Evolutionary conservation across 2,329 filamentous ascomycete genomes (phyloP).

Genomic region (Thielaviopsis euricoi): DNA sequence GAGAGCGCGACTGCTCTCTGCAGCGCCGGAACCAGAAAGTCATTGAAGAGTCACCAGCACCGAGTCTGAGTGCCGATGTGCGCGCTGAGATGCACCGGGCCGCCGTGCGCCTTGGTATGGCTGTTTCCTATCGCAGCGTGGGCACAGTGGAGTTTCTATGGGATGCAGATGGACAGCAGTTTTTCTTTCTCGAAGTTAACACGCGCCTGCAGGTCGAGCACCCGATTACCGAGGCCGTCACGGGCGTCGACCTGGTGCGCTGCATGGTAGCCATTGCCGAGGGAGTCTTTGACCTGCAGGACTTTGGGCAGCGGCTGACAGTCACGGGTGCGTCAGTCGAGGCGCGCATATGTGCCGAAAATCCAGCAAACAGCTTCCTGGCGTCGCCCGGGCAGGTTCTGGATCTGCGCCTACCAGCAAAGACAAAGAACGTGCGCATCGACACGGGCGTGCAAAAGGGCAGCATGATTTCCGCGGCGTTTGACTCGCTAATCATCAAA

Average conservation of each 20-base stretch:
- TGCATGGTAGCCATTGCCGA: slow-evolving; percentile 20
- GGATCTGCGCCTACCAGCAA: slow-evolving; percentile 42
- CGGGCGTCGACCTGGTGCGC: slow-evolving; percentile 23
- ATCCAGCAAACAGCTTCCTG: slow-evolving; percentile 46
- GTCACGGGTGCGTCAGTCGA: slow-evolving; percentile 54
- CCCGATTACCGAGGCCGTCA: slow-evolving; percentile 24
- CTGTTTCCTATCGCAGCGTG: slow-evolving; percentile 21
- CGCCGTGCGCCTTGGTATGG: slow-evolving; percentile 18
- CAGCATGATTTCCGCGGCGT: slow-evolving; percentile 55
- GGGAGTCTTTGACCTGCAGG: slow-evolving; percentile 25
- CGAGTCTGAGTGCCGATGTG: slow-evolving; percentile 16
- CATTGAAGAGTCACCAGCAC: slow-evolving; percentile 25
- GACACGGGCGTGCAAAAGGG: slow-evolving; percentile 55
- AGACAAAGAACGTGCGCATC: slow-evolving; percentile 34
- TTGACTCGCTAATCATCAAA: slow-evolving; percentile 64
- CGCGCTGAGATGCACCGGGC: slow-evolving; percentile 19
- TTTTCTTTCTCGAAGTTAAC: slow-evolving; percentile 31
- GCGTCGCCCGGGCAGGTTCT: slow-evolving; percentile 50
- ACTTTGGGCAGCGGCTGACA: slow-evolving; percentile 1
- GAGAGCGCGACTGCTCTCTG: slow-evolving; percentile 34
- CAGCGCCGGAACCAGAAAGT: slow-evolving; percentile 36
- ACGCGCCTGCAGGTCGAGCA: slow-evolving; percentile 30
- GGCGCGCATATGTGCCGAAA: slow-evolving; percentile 57
- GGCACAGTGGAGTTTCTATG: slow-evolving; percentile 27
- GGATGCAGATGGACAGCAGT: slow-evolving; percentile 17